These are phyloP conservation scores for Suhomyces choctaworum DNA, from an alignment of 1,139 yeast species.

Conservation along the genomic window DNA sequence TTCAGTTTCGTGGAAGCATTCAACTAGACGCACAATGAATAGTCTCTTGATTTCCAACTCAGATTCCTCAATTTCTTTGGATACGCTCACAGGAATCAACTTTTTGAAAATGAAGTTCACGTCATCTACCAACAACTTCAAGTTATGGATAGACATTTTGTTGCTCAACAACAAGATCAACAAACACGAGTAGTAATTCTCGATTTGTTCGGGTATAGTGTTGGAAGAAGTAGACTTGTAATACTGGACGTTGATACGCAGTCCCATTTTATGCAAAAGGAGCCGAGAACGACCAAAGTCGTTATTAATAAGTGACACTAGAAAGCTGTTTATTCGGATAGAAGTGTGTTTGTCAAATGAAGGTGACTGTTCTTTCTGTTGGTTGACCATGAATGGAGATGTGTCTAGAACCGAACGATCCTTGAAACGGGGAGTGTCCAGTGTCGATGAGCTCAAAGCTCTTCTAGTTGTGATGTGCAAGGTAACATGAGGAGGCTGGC, in stretches of 20 bases:
- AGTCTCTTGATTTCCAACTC: conserved; percentile 4
- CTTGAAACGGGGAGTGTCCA: no score
- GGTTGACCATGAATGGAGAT: conserved; percentile 2
- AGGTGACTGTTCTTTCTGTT: background rate
- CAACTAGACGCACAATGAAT: conserved; percentile 6
- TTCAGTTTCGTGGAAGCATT: conserved; percentile 3
- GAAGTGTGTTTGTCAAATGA: conserved; percentile 1
- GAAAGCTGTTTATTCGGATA: conserved; percentile 13
- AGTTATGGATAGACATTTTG: conserved; percentile 13
- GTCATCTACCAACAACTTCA: conserved; percentile 18
- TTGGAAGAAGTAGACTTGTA: conserved; percentile 2
- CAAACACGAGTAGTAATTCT: conserved; percentile 19
- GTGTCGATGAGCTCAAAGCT: no score
- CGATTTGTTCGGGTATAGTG: conserved; percentile 8
- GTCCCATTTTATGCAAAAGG: conserved; percentile 9
- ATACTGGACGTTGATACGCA: conserved; percentile 6
- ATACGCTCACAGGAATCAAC: background rate
- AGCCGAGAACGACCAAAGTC: conserved; percentile 14
- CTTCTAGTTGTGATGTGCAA: no score
- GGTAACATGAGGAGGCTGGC: no score
- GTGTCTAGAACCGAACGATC: conserved; percentile 5
- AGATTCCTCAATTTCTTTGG: background rate
- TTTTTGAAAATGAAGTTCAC: conserved; percentile 3
- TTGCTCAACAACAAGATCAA: conserved; percentile 12
- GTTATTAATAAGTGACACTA: conserved; percentile 13